These are phyloP conservation scores for Jackrogersella multiformis DNA, from an alignment of 495 filamentous ascomycete species.

Conservation along the genomic window DNA sequence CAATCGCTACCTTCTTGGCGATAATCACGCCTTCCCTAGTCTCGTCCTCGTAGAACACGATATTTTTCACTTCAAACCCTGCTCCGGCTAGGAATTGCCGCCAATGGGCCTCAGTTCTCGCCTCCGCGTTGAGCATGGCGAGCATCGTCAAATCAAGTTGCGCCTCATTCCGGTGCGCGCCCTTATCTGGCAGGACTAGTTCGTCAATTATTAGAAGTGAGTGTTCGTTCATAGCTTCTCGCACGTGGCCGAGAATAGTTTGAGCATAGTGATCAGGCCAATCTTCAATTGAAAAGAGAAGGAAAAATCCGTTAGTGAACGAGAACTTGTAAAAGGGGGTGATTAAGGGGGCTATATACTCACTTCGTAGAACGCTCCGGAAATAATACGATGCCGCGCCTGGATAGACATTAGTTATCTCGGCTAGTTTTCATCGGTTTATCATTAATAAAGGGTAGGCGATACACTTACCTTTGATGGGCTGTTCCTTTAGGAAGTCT, in stretches of 20 bases:
- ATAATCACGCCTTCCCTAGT: slow-evolving; percentile 32
- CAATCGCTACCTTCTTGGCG: slow-evolving; percentile 17
- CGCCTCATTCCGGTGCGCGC: slow-evolving; percentile 37
- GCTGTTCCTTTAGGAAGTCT: slow-evolving; percentile 62
- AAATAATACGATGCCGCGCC: slow-evolving; percentile 53
- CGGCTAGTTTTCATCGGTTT: too few relatives aligned
- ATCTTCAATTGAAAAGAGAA: slow-evolving; percentile 44
- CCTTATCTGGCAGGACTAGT: slow-evolving; percentile 52
- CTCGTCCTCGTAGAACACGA: slow-evolving; percentile 35
- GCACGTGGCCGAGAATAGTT: slow-evolving; percentile 50
- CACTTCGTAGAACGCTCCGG: slow-evolving; percentile 44
- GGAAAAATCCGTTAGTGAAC: slow-evolving; percentile 25
- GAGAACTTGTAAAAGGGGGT: neutral
- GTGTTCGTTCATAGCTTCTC: slow-evolving; percentile 50
- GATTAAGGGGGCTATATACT: neutral
- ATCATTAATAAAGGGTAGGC: neutral
- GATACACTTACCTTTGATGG: slow-evolving; percentile 53
- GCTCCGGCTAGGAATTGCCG: slow-evolving; percentile 46
- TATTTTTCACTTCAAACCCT: slow-evolving; percentile 47
- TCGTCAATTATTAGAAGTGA: slow-evolving; percentile 58
- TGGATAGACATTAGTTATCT: slow-evolving; percentile 5
- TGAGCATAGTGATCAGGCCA: slow-evolving; percentile 52
- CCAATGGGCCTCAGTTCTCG: slow-evolving; percentile 57
- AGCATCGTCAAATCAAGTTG: slow-evolving; percentile 56
- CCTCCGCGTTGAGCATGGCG: slow-evolving; percentile 48